Percentiles rank a stretch among this genome's conserved stretches.
Conservation (phyloP, 345 rosid species). For the Brassica carinata region DNA sequence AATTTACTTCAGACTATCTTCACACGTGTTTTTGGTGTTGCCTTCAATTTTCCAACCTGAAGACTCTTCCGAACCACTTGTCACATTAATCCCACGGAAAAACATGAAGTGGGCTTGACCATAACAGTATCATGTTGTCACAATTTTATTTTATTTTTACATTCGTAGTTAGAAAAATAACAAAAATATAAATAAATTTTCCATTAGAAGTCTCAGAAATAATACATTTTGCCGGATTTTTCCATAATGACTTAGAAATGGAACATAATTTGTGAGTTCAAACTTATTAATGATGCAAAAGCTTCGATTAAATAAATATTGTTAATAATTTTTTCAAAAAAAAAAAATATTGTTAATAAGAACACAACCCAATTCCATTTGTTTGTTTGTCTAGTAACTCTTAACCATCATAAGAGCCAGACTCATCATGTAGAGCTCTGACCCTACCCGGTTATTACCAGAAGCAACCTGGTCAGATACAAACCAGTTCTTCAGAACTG, state of each 20-base stretch:
- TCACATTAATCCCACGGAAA: slow-evolving; percentile 24
- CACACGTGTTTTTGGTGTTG: slow-evolving; percentile 2
- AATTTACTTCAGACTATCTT: slow-evolving; percentile 18
- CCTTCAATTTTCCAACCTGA: slow-evolving; percentile 22
- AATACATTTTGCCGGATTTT: slow-evolving; percentile 5
- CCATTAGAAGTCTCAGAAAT: slow-evolving; percentile 8
- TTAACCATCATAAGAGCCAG: background rate
- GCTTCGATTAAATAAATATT: background rate
- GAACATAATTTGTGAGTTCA: slow-evolving; percentile 15
- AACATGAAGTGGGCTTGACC: slow-evolving; percentile 3
- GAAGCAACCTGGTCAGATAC: slow-evolving; percentile 27
- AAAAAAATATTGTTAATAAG: background rate
- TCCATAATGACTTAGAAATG: slow-evolving; percentile 8
- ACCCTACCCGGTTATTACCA: slow-evolving; percentile 31
- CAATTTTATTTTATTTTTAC: background rate
- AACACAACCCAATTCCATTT: slow-evolving; percentile 3
- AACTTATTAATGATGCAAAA: slow-evolving; percentile 12
- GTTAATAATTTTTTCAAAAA: background rate
- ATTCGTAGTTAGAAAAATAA: background rate
- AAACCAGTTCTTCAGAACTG: slow-evolving; percentile 18
- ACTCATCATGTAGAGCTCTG: slow-evolving; percentile 10
- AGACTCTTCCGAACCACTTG: slow-evolving; percentile 20
- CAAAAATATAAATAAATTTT: background rate
- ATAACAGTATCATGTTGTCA: slow-evolving; percentile 2
- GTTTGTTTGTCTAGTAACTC: background rate